Conservation (phyloP, 768 basidiomycete species). For the Russula emetica region DNA sequence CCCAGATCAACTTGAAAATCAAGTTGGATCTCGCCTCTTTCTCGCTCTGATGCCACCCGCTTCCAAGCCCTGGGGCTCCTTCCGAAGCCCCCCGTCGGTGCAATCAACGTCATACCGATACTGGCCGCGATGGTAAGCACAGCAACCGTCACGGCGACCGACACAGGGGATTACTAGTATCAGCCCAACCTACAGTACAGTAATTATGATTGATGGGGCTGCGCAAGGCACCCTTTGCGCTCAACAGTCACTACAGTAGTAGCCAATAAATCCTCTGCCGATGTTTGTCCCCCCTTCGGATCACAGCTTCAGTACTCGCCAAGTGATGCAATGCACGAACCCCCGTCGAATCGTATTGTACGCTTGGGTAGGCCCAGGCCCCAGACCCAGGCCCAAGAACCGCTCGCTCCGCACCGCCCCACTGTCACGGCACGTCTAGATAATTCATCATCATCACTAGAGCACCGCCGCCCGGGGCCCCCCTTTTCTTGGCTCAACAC, state of each 20-base stretch:
- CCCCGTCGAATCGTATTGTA: neutral
- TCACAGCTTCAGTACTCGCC: neutral
- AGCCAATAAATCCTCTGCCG: too few relatives aligned
- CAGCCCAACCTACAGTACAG: too few relatives aligned
- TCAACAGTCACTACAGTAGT: too few relatives aligned
- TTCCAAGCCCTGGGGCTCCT: too few relatives aligned
- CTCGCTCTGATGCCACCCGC: neutral
- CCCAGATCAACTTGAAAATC: too few relatives aligned
- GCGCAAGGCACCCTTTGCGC: neutral
- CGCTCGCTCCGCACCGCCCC: neutral
- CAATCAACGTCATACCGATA: neutral
- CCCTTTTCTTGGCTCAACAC: neutral
- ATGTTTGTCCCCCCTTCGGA: neutral
- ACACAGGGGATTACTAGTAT: too few relatives aligned
- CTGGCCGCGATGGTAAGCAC: neutral
- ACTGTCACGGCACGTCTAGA: too few relatives aligned
- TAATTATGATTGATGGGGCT: neutral
- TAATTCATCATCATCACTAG: neutral
- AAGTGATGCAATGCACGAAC: neutral
- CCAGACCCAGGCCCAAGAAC: too few relatives aligned
- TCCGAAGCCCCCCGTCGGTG: too few relatives aligned
- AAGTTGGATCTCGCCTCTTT: neutral
- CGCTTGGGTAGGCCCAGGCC: too few relatives aligned
- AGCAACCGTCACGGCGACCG: neutral
- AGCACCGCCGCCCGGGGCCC: neutral